Evolutionary conservation across 805 yeast species (phyloP).

Genomic region (Metschnikowia borealis): DNA sequence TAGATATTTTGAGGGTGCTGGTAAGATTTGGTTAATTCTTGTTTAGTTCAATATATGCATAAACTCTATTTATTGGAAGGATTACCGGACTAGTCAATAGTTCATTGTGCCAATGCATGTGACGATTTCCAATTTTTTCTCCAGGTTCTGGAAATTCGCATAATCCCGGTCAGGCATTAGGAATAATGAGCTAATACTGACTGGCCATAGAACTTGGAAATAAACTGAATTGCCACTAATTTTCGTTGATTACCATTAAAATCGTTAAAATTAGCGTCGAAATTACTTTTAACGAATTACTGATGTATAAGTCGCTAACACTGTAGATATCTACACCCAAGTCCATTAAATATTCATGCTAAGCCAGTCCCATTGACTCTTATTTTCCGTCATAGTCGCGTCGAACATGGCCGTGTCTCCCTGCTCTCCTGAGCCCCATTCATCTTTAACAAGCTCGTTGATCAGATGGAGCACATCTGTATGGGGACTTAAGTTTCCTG

Average conservation of each 20-base stretch:
- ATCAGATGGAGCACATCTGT: slow-evolving; percentile 9
- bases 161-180: too few relatives aligned
- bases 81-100: neutral
- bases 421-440: slow-evolving; percentile 16
- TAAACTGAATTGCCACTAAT: too few relatives aligned
- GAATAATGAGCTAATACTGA: too few relatives aligned
- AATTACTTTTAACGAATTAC: neutral
- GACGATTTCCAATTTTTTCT: neutral
- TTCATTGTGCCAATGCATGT: neutral
- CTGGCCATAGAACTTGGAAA: too few relatives aligned
- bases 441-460: slow-evolving; percentile 15
- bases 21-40: neutral
- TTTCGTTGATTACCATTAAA: neutral
- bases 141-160: too few relatives aligned
- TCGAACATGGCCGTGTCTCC: slow-evolving; percentile 12
- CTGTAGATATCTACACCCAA: neutral
- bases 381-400: slow-evolving; percentile 11
- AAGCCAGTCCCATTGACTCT: slow-evolving; percentile 44
- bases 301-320: neutral
- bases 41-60: neutral
- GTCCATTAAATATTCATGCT: slow-evolving; percentile 37
- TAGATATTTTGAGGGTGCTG: too few relatives aligned
- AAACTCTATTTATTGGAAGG: too few relatives aligned
- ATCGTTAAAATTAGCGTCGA: too few relatives aligned
- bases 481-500: neutral